These are phyloP conservation scores for Salix udensis DNA, from an alignment of 345 rosid genomes.

Conservation along the genomic window DNA sequence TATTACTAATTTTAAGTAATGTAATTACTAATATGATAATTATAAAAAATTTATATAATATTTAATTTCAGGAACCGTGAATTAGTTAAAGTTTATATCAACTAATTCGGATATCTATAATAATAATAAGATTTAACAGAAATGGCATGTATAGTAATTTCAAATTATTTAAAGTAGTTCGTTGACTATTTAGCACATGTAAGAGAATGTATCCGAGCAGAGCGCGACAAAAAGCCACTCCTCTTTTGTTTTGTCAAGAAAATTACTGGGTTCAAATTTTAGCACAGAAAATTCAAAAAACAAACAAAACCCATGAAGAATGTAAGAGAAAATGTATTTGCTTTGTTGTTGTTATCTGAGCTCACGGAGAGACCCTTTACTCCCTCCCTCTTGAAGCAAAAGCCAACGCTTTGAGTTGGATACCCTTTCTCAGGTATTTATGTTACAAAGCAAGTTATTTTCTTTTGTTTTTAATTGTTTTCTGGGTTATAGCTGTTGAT, in stretches of 20 bases:
- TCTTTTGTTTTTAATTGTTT: neutral
- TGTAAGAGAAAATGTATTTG: neutral
- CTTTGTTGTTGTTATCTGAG: neutral
- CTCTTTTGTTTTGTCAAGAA: neutral
- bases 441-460: neutral
- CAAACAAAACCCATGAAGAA: neutral
- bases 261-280: neutral
- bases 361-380: neutral
- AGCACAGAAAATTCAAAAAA: neutral
- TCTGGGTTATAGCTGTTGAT: neutral
- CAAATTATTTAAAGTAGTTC: neutral
- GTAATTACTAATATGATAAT: too few relatives aligned
- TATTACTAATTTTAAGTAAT: too few relatives aligned
- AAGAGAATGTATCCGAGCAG: neutral
- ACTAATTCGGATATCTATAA: rapidly evolving
- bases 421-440: neutral
- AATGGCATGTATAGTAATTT: neutral
- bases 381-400: neutral
- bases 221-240: neutral
- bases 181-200: neutral
- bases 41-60: too few relatives aligned
- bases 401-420: neutral
- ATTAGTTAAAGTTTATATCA: too few relatives aligned
- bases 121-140: too few relatives aligned
- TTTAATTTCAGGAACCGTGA: too few relatives aligned